Percentiles rank a stretch among this genome's conserved stretches.
Evolutionary conservation across 352 stramenopile genomes (phyloP).

Genomic region (Phytophthora kernoviae): DNA sequence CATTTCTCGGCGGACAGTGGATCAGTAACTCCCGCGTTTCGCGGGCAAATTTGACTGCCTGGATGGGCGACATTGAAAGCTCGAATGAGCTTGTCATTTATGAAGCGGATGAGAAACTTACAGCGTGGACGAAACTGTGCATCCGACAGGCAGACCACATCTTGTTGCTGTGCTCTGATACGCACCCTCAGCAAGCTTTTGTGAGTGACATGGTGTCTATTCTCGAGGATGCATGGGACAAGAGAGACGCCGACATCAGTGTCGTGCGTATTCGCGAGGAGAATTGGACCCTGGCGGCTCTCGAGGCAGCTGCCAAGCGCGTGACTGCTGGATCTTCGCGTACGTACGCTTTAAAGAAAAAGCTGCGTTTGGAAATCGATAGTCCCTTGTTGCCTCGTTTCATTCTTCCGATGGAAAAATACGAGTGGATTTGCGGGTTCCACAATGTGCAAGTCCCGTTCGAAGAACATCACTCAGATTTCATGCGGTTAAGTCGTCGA

Average conservation of each 20-base stretch:
- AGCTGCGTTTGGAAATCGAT: slow-evolving; percentile 57
- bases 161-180: slow-evolving; percentile 79
- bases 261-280: slow-evolving; percentile 81
- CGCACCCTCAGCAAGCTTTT: slow-evolving; percentile 65
- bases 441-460: slow-evolving; percentile 88
- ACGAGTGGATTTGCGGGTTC: slow-evolving; percentile 86
- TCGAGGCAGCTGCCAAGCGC: slow-evolving; percentile 49
- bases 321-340: slow-evolving; percentile 55
- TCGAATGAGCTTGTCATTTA: slow-evolving; percentile 83
- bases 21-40: slow-evolving; percentile 69
- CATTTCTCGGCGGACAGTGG: slow-evolving; percentile 72
- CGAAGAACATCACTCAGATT: slow-evolving; percentile 71
- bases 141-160: slow-evolving; percentile 88
- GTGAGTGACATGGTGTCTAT: slow-evolving; percentile 76
- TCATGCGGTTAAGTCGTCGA: slow-evolving; percentile 87
- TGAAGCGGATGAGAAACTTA: slow-evolving; percentile 74
- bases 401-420: slow-evolving; percentile 81
- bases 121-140: slow-evolving; percentile 82
- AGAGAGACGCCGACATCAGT: slow-evolving; percentile 75
- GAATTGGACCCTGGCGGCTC: slow-evolving; percentile 70
- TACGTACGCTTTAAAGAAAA: slow-evolving; percentile 61
- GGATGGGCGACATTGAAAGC: slow-evolving; percentile 84
- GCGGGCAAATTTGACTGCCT: slow-evolving; percentile 72
- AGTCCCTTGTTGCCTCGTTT: slow-evolving; percentile 71
- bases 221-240: slow-evolving; percentile 69